Percentiles rank a stretch among this genome's conserved stretches.
These are phyloP conservation scores for Pseudoperonospora humuli DNA, from an alignment of 352 stramenopile species.

Conservation along the genomic window DNA sequence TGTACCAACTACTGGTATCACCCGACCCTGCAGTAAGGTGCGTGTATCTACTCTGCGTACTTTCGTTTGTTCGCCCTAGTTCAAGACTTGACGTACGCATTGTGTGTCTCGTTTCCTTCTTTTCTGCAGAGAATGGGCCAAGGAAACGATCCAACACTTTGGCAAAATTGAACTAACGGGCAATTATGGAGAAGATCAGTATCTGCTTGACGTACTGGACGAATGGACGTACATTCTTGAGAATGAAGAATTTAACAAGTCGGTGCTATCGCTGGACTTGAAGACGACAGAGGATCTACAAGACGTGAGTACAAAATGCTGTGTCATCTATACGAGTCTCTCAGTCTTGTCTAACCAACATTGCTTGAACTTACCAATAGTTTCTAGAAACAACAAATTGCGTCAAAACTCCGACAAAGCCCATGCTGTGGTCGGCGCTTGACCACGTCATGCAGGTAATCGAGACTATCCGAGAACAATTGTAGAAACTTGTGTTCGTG, in stretches of 20 bases:
- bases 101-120: background rate
- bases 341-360: too few species aligned
- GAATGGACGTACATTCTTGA: slow-evolving; percentile 87
- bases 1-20: slow-evolving; percentile 72
- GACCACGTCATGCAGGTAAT: slow-evolving; percentile 81
- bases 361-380: too few species aligned
- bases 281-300: slow-evolving; percentile 59
- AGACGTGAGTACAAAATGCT: slow-evolving; percentile 45
- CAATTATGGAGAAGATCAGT: slow-evolving; percentile 34
- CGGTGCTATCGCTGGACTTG: slow-evolving; percentile 59
- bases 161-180: slow-evolving; percentile 51
- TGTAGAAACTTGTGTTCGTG: too few species aligned
- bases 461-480: too few species aligned
- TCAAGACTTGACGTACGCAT: too few species aligned
- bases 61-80: too few species aligned
- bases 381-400: slow-evolving; percentile 68
- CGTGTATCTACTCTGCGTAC: background rate
- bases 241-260: slow-evolving; percentile 64
- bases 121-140: slow-evolving; percentile 50
- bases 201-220: slow-evolving; percentile 66
- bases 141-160: slow-evolving; percentile 41
- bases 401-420: slow-evolving; percentile 71
- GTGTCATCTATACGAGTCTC: too few species aligned
- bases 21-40: slow-evolving; percentile 74
- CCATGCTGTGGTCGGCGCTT: slow-evolving; percentile 72